Base-by-base conservation (phyloP, 2,329 filamentous ascomycete species). In the Colletotrichum coccodes region DNA sequence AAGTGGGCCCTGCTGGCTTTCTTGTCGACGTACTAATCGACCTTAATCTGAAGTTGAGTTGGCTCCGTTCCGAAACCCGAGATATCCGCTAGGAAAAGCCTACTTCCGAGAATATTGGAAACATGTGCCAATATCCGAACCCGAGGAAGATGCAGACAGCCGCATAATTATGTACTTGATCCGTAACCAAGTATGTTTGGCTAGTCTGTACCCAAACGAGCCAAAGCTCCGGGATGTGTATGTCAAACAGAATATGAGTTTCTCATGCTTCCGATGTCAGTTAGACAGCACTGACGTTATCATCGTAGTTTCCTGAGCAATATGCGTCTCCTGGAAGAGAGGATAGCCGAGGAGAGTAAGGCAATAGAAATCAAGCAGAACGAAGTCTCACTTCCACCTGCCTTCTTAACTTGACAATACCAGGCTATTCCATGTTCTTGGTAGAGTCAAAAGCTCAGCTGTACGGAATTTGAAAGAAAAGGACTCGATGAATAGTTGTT, bases 91-190 rank as follows among this genome's bases (percentile, higher is more conserved):
- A 1, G 74, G 73, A 9, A 68, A 73, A 30, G 30, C 70, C 21
- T 75, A 75, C 34, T 60, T 76, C 28, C 61, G 71, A 53, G 73
- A 74, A 52, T 77, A 77, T 54, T 71, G 71, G 68, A 75, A 74
- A 52, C 71, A 63, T 9, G 71, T 76, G 34, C 71, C 71, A 3
- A 71, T 72, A n/a, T 78, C 76, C 2, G 72, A 76, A 53, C 75
- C 75, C 2, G 68, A 67, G 42, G 74, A 75, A 56, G 74, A 78
- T 60, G 73, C 73, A 40, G 73, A 78, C 50, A 73, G 66, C 46
- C 72, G 75, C 11, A 76, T 76, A 54, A 72, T 70, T 23, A 72
- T 77, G 23, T 77, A 78, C 57, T 71, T 73, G 54, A 64, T 75
- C 59, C 72, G 73, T 40, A 69, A 71, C 28, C 73, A 75, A 62